Evolutionary conservation across 2,329 filamentous ascomycete species (phyloP).

Genomic region (Aureobasidium sp.): DNA sequence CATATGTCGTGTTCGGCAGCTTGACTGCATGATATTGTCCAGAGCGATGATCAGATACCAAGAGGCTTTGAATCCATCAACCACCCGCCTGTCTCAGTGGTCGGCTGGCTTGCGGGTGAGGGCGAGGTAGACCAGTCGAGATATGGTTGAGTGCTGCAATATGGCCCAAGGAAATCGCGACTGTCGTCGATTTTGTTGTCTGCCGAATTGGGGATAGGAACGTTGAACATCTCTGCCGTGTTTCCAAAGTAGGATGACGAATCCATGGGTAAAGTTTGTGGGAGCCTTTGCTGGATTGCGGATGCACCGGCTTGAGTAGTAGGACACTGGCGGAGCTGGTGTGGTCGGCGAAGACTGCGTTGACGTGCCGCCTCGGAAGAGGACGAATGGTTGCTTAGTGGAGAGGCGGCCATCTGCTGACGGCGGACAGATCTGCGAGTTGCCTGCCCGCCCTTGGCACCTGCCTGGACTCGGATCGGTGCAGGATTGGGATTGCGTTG

Average conservation of each 20-base stretch:
- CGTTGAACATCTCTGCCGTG: conserved; percentile 1
- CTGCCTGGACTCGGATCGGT: conserved; percentile 11
- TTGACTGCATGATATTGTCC: neutral
- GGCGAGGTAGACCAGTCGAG: neutral
- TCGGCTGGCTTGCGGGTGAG: neutral
- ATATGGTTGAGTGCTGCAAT: neutral
- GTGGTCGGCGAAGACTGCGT: neutral
- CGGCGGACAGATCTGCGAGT: conserved; percentile 10
- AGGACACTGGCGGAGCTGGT: neutral
- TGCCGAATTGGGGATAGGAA: neutral
- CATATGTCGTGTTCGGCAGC: neutral
- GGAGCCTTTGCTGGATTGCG: neutral
- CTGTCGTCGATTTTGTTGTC: conserved; percentile 2
- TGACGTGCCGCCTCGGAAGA: neutral
- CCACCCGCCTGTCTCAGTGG: neutral
- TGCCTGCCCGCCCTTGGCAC: conserved; percentile 14
- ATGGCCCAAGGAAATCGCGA: neutral
- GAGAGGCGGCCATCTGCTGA: conserved; percentile 2
- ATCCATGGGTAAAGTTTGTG: neutral
- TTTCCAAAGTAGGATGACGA: neutral
- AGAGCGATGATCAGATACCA: neutral
- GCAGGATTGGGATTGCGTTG: conserved; percentile 12
- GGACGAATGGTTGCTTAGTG: neutral
- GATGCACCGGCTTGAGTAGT: neutral
- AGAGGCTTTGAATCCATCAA: neutral